A percentile compares a stretch with the other conserved stretches of the same genome.
Conservation (phyloP, 106 monocot genomes). For the Amphibolis antarctica region DNA sequence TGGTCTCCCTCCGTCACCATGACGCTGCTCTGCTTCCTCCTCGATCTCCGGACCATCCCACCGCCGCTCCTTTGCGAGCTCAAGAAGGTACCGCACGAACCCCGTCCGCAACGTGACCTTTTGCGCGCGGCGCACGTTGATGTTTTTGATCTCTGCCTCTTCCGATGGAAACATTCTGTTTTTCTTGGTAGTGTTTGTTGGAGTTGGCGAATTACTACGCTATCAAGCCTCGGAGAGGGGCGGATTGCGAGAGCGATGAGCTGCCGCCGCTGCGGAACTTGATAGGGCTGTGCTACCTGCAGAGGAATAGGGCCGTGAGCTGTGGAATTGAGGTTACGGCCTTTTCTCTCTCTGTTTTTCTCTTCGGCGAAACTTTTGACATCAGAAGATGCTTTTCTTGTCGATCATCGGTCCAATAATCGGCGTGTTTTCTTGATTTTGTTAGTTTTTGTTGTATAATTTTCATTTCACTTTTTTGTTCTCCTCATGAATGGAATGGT, state of each 20-base stretch:
- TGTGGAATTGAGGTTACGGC: constrained; percentile 31
- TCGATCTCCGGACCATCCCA: constrained; percentile 66
- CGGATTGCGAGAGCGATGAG: constrained; percentile 16
- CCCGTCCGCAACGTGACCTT: neutral
- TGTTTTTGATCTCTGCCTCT: neutral
- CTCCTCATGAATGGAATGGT: too few species aligned
- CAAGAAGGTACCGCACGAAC: constrained; percentile 40
- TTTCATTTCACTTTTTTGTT: too few species aligned
- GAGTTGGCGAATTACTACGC: constrained; percentile 75
- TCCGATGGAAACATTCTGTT: neutral
- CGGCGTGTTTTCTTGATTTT: too few species aligned
- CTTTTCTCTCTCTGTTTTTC: neutral
- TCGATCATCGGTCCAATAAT: too few species aligned
- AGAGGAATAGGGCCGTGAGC: constrained; percentile 9
- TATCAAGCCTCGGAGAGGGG: constrained; percentile 11
- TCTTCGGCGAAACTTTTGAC: neutral
- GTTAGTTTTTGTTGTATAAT: too few species aligned
- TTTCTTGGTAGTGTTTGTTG: constrained; percentile 41
- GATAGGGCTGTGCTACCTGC: constrained; percentile 54
- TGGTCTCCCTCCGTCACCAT: constrained; percentile 8
- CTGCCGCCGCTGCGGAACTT: constrained; percentile 29
- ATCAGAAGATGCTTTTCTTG: neutral
- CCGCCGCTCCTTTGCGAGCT: constrained; percentile 47
- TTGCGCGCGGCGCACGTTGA: too few species aligned
- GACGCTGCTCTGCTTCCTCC: constrained; percentile 74